These are phyloP conservation scores for Saxispiralis lemnorum DNA, from an alignment of 495 filamentous ascomycete species.

Conservation along the genomic window DNA sequence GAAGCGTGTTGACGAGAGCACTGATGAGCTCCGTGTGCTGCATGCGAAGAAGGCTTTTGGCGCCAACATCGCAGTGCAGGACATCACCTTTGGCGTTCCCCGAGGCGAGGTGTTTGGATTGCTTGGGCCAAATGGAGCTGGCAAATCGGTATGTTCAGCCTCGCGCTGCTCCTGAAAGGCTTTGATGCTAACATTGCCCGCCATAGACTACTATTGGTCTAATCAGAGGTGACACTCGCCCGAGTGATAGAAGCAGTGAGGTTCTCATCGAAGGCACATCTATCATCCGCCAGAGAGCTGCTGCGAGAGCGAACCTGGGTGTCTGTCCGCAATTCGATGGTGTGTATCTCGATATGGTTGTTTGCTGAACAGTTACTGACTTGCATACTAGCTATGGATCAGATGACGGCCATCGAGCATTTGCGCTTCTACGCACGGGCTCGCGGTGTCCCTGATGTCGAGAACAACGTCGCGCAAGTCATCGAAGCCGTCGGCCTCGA, in stretches of 20 bases:
- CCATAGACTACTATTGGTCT: slow-evolving; percentile 53
- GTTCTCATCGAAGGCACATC: slow-evolving; percentile 58
- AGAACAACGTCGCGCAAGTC: slow-evolving; percentile 38
- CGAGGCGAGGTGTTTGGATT: slow-evolving; percentile 69
- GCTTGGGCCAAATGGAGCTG: slow-evolving; percentile 59
- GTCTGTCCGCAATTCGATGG: slow-evolving; percentile 56
- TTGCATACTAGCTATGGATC: slow-evolving; percentile 33
- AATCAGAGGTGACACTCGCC: slow-evolving; percentile 67
- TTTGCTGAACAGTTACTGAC: background rate
- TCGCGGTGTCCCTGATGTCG: slow-evolving; percentile 44
- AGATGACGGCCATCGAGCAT: slow-evolving; percentile 55
- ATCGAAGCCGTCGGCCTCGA: slow-evolving; percentile 26
- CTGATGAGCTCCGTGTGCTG: slow-evolving; percentile 56
- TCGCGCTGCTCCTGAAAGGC: background rate
- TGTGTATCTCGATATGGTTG: background rate
- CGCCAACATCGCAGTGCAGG: slow-evolving; percentile 50
- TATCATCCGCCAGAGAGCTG: slow-evolving; percentile 43
- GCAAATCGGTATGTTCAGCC: too few species aligned
- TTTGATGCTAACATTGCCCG: too few species aligned
- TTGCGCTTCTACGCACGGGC: slow-evolving; percentile 56
- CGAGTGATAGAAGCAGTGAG: slow-evolving; percentile 36
- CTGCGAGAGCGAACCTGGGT: slow-evolving; percentile 53
- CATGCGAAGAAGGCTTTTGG: slow-evolving; percentile 64
- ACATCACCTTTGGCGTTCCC: slow-evolving; percentile 63
- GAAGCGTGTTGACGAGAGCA: slow-evolving; percentile 28